Conservation (phyloP, 2,329 filamentous ascomycete species). For the Fusarium humuli region DNA sequence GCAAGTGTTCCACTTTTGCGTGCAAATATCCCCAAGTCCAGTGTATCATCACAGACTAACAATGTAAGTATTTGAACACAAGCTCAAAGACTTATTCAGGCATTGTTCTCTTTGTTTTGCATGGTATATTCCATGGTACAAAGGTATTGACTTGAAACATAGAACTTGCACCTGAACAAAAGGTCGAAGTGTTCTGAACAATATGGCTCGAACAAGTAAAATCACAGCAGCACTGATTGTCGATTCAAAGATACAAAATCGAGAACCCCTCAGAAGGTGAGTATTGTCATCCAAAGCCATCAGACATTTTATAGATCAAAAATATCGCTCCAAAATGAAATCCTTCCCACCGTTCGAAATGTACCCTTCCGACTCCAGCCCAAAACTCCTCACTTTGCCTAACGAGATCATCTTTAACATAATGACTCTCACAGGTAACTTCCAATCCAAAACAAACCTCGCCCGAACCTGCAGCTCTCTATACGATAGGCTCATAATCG, state of each 20-base stretch:
- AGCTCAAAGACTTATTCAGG: no score
- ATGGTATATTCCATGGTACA: no score
- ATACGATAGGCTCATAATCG: neutral
- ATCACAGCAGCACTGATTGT: neutral
- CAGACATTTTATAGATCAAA: fast-evolving
- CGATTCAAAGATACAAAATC: neutral
- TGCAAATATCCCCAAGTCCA: no score
- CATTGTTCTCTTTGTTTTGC: no score
- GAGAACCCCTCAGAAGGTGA: fast-evolving
- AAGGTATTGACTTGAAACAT: no score
- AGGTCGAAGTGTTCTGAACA: neutral
- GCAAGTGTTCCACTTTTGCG: no score
- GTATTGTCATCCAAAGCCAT: no score
- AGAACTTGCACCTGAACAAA: no score
- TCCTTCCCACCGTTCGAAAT: neutral
- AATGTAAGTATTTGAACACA: neutral
- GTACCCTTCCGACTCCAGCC: neutral
- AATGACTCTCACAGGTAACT: neutral
- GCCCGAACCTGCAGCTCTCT: neutral
- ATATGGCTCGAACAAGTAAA: neutral
- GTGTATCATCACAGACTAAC: no score
- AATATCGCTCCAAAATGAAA: neutral
- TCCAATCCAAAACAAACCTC: neutral
- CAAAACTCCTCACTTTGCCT: neutral
- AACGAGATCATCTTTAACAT: neutral